Conservation (phyloP, 768 basidiomycete species). For the Russula sp. region DNA sequence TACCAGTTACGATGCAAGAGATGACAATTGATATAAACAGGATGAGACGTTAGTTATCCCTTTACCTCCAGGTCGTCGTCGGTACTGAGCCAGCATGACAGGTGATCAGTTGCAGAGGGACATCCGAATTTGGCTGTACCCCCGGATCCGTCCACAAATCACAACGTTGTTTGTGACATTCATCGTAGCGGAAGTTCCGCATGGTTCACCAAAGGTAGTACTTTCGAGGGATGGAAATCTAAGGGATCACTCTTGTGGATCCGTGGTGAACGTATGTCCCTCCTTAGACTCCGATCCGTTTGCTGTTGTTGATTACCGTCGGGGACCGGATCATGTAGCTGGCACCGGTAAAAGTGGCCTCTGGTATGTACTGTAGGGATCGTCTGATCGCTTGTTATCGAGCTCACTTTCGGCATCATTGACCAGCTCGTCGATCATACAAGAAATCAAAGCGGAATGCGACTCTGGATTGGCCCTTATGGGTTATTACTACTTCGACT, state of each 20-base stretch:
- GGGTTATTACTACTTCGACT: background rate
- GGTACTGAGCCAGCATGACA: background rate
- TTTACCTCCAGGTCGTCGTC: background rate
- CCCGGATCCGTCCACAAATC: background rate
- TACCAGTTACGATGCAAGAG: background rate
- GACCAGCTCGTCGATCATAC: constrained; percentile 1
- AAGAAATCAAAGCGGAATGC: background rate
- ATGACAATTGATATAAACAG: background rate
- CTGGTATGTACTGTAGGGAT: background rate
- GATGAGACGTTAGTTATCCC: background rate
- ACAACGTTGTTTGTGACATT: background rate
- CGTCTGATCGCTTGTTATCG: background rate
- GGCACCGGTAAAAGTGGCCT: background rate
- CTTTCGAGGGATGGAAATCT: background rate
- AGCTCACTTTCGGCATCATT: background rate
- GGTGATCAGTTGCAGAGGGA: background rate
- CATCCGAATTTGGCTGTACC: background rate
- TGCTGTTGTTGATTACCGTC: background rate
- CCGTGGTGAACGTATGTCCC: constrained; percentile 1
- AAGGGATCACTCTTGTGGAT: background rate
- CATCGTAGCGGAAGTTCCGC: background rate
- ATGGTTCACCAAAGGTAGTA: background rate
- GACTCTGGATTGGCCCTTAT: background rate
- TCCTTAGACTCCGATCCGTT: background rate
- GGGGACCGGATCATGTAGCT: background rate